Percentiles rank a stretch among this genome's conserved stretches.
Evolutionary conservation across 1,284 basidiomycete genomes (phyloP).

Genomic region (Boletus mariae): DNA sequence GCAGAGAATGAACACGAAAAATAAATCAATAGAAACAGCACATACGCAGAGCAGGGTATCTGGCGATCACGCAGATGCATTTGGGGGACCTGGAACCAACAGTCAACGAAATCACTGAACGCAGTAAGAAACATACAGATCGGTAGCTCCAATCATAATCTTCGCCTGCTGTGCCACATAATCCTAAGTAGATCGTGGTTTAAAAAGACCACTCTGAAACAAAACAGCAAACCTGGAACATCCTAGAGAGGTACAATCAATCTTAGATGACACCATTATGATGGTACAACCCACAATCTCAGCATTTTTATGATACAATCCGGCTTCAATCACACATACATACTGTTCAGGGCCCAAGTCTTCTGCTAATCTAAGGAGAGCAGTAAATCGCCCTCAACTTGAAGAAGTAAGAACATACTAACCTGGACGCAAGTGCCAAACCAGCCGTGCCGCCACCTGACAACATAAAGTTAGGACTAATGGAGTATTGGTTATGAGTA

Average conservation of each 20-base stretch:
- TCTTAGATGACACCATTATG: not conserved
- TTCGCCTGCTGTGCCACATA: constrained; percentile 4
- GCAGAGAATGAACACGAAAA: not conserved
- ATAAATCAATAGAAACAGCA: not conserved
- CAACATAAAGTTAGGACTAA: not conserved
- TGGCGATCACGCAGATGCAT: constrained; percentile 4
- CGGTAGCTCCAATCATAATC: constrained; percentile 20
- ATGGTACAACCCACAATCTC: constrained; percentile 10
- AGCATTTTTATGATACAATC: constrained; percentile 8
- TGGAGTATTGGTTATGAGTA: not conserved
- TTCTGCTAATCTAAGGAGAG: constrained; percentile 14
- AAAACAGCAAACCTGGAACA: constrained; percentile 15
- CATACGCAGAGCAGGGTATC: constrained; percentile 8
- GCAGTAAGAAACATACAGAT: constrained; percentile 5
- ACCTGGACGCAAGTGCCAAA: constrained; percentile 21
- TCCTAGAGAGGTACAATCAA: constrained; percentile 6
- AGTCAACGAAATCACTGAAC: not conserved
- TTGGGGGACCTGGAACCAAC: constrained; percentile 14
- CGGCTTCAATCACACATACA: constrained; percentile 25
- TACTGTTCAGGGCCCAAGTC: constrained; percentile 11
- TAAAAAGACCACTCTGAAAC: not conserved
- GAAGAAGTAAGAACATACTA: not conserved
- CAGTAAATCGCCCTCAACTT: not conserved
- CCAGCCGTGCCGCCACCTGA: constrained; percentile 19
- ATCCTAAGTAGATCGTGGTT: not conserved